phyloP scores from a whole-genome alignment of 1,284 basidiomycete species.

The Earliella scabrosa region DNA sequence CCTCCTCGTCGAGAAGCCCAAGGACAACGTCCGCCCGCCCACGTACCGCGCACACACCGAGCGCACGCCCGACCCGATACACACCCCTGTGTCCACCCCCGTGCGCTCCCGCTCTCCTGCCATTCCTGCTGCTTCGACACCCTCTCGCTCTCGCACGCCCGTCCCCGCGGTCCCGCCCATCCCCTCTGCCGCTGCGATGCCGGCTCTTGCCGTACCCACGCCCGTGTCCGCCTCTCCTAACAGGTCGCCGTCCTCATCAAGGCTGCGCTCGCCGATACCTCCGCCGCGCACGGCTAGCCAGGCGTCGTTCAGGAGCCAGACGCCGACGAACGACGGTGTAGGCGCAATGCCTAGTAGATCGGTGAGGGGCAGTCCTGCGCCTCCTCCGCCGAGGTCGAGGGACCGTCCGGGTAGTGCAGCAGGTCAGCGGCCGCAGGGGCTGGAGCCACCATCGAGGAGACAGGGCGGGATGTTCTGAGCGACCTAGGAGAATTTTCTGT shows the following conservation, averaged over 20 bases:
- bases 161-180: conserved; percentile 28
- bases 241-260: conserved; percentile 25
- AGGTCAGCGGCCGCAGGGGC: conserved; percentile 46
- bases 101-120: conserved; percentile 35
- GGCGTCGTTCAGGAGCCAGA: conserved; percentile 27
- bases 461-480: conserved; percentile 36
- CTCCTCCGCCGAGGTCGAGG: conserved; percentile 63
- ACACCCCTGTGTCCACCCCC: conserved; percentile 35
- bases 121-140: conserved; percentile 30
- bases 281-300: conserved; percentile 26
- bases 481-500: background rate
- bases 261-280: conserved; percentile 25
- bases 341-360: conserved; percentile 35
- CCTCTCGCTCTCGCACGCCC: conserved; percentile 28
- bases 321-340: conserved; percentile 24
- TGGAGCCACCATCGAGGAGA: conserved; percentile 34
- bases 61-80: conserved; percentile 32
- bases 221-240: conserved; percentile 22
- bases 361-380: conserved; percentile 40
- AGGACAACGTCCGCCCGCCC: conserved; percentile 36
- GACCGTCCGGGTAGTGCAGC: conserved; percentile 62
- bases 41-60: conserved; percentile 38
- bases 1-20: conserved; percentile 61
- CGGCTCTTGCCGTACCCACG: conserved; percentile 18
- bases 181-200: conserved; percentile 20